Evolutionary conservation across 2,329 filamentous ascomycete genomes (phyloP).

Genomic region (Penicillium olsonii): DNA sequence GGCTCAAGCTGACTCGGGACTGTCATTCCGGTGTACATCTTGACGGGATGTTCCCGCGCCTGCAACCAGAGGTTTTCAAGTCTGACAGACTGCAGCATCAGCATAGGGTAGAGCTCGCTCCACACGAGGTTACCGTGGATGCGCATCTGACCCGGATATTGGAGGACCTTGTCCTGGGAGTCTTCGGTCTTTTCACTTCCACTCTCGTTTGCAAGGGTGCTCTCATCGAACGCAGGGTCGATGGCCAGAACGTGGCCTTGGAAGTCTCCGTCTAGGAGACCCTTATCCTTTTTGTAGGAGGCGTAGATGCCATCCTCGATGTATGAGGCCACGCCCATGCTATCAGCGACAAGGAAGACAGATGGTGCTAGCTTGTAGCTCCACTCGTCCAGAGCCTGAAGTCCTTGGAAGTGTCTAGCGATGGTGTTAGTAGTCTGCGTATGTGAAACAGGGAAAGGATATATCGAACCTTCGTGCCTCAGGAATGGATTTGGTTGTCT

Average conservation of each 20-base stretch:
- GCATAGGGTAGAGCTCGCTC: slow-evolving; percentile 23
- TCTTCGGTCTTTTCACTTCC: neutral
- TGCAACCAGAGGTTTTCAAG: slow-evolving; percentile 22
- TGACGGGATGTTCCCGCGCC: slow-evolving; percentile 22
- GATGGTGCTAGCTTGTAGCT: neutral
- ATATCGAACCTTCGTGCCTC: slow-evolving; percentile 5
- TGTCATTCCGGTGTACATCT: slow-evolving; percentile 24
- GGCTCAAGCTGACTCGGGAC: slow-evolving; percentile 11
- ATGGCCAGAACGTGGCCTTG: slow-evolving; percentile 20
- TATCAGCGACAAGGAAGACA: slow-evolving; percentile 10
- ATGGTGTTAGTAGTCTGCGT: neutral
- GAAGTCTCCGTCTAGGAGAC: slow-evolving; percentile 11
- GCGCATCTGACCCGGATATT: slow-evolving; percentile 23
- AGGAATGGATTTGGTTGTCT: neutral
- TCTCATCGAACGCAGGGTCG: slow-evolving; percentile 18
- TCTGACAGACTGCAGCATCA: slow-evolving; percentile 7
- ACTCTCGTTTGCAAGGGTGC: neutral
- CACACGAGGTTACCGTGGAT: slow-evolving; percentile 26
- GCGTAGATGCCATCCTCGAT: neutral
- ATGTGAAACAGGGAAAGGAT: neutral
- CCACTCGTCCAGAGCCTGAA: slow-evolving; percentile 4
- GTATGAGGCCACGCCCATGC: slow-evolving; percentile 3
- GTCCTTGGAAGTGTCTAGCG: slow-evolving; percentile 13
- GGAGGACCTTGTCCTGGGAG: neutral
- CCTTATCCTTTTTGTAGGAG: slow-evolving; percentile 5